Base-by-base conservation (phyloP, 2,329 filamentous ascomycete species). In the Diaporthe vaccinii region DNA sequence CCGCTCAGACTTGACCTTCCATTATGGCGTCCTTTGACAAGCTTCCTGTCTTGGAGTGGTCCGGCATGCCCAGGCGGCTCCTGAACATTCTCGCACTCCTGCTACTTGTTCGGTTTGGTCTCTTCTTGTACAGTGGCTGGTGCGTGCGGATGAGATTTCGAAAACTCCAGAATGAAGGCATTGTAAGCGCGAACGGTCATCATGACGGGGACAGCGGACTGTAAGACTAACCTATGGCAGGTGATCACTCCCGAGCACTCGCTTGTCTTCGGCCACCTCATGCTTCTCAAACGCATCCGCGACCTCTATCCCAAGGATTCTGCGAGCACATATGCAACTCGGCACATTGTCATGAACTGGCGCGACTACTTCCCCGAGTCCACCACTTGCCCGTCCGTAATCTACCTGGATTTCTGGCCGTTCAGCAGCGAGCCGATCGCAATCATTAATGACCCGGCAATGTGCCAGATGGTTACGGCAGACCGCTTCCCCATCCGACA, bases 391-490 rank as follows among this genome's bases (percentile, higher is more conserved):
- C 79, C 79, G 0, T 75, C 76, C 0, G 55, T 80, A 5, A 55
- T 77, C 15, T 80, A 79, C 46, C 62, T 80, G 3, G 79, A 80
- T 59, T 69, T 79, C 7, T 79, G 79, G 78, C 78, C 78, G 0
- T 58, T 79, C 6, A 39, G 75, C 3, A 68, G 78, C 5, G 49
- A 78, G 34, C 75, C 78, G 0, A 9, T 80, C 9, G 75, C 78
- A 22, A 34, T 57, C 2, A 51, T 72, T 1, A 61, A 34, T 3
- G 53, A 59, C 25, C 75, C 78, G 2, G 68, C 69, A 6, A 17
- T 74, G 6, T 77, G 76, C 20, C 67, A 72, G 49, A 49, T 17
- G 1, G 36, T 75, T 3, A 55, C 49, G 17, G 31, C 74, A 4
- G 68, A 65, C 10, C 74, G 74, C 17, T 59, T 67, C 17, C 74